phyloP scores from a whole-genome alignment of 2,329 filamentous ascomycete species.

The Hypoxylon sp. region DNA sequence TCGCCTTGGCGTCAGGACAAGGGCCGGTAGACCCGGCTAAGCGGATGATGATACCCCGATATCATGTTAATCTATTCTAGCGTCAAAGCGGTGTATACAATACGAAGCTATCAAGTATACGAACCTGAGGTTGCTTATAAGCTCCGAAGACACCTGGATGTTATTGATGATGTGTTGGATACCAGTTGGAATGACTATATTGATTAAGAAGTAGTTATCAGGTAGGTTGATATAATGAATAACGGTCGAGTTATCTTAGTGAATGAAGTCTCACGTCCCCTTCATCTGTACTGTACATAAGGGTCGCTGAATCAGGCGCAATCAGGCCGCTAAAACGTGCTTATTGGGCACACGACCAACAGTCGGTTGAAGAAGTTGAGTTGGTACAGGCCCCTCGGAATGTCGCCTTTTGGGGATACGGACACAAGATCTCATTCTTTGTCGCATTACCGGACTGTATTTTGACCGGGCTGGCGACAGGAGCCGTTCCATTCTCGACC shows the following conservation, averaged over 20 bases:
- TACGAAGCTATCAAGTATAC: not conserved
- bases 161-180: not conserved
- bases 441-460: not conserved
- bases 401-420: constrained; percentile 11
- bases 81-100: not conserved
- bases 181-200: not conserved
- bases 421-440: constrained; percentile 4
- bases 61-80: constrained; percentile 8
- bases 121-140: not conserved
- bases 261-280: not conserved
- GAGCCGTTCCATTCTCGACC: constrained; percentile 53
- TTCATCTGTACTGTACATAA: not conserved
- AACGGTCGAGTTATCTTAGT: not conserved
- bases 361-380: constrained; percentile 32
- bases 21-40: constrained; percentile 32
- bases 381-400: not conserved
- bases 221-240: not conserved
- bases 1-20: constrained; percentile 23
- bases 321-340: no score
- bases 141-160: not conserved
- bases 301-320: not conserved
- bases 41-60: constrained; percentile 26
- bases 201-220: not conserved
- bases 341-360: constrained; percentile 4
- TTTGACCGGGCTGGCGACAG: constrained; percentile 38